A percentile compares a stretch with the other conserved stretches of the same genome.
These are phyloP conservation scores for Trifolium fragiferum DNA, from an alignment of 306 rosid genomes.

Conservation along the genomic window DNA sequence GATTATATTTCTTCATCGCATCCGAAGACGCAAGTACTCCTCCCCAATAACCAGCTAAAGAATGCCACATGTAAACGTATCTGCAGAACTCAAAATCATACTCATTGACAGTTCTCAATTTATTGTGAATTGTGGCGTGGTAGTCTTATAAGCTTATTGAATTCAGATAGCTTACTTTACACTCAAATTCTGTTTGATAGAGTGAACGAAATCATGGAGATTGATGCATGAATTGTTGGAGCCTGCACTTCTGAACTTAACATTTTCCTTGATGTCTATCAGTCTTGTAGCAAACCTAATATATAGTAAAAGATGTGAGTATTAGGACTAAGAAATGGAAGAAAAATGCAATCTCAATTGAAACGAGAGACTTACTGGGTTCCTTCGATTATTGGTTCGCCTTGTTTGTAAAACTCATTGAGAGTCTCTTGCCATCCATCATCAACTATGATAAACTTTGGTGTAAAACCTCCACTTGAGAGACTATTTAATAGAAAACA, in stretches of 20 bases:
- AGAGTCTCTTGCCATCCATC: slow-evolving; percentile 76
- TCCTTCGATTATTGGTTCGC: slow-evolving; percentile 59
- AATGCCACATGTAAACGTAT: slow-evolving; percentile 76
- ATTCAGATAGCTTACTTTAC: slow-evolving; percentile 60
- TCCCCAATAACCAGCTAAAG: slow-evolving; percentile 85
- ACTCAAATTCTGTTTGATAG: slow-evolving; percentile 60
- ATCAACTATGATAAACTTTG: slow-evolving; percentile 70
- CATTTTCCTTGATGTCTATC: slow-evolving; percentile 65
- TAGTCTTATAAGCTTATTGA: background rate
- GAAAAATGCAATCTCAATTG: background rate
- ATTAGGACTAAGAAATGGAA: slow-evolving; percentile 31
- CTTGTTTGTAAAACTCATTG: slow-evolving; percentile 60
- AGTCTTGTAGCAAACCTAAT: slow-evolving; percentile 69
- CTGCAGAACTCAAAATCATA: slow-evolving; percentile 46
- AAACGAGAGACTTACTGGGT: slow-evolving; percentile 57
- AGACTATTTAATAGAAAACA: slow-evolving; percentile 45
- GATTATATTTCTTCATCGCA: slow-evolving; percentile 60
- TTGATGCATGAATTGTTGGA: slow-evolving; percentile 43
- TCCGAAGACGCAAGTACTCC: slow-evolving; percentile 69
- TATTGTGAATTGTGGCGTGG: background rate
- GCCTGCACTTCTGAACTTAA: slow-evolving; percentile 56
- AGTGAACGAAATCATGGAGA: slow-evolving; percentile 56
- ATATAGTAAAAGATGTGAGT: slow-evolving; percentile 26
- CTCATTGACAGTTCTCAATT: background rate
- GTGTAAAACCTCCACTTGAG: slow-evolving; percentile 62